Base-by-base conservation (phyloP, 139 green algal genomes). In the Picochlorum sp. region DNA sequence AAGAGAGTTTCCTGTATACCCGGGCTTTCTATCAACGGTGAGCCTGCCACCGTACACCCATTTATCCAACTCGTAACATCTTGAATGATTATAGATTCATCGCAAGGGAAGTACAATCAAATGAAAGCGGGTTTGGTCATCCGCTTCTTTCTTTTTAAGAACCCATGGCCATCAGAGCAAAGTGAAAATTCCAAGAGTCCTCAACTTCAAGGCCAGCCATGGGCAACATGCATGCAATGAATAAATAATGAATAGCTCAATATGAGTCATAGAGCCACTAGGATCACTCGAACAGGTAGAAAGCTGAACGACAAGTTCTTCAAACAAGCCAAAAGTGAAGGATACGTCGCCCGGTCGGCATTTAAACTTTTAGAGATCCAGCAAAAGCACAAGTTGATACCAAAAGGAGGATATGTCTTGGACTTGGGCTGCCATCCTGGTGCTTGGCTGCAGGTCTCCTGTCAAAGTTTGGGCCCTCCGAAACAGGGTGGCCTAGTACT, bases 281-380 rank as follows among this genome's bases (percentile, higher is more conserved):
- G 30, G 10, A 63, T 73, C 26, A 58, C 24, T 15, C n/a, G 44
- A 26, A 55, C 34, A 23, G 57, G 32, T n/a, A 21, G 30, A 18
- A 23, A 14, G 6, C 30, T 54, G 13, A 38, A 21, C 16, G n/a
- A 65, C 21, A 68, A 14, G 30, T 60, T 44, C 37, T 69, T 58
- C 49, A n/a, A 54, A 60, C 45, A 69, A n/a, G 62, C 45, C 13
- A 69, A 69, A 44, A 21, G 83, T 45, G 62, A 83, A 20, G 85
- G 85, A 28, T 95, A 92, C 57, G 79, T 89, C 8, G 85, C 79
- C 1, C 55, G 88, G 1, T 82, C 81, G 7, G 88, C 87, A 0
- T 95, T 79, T 63, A 95, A 95, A 73, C 77, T 95, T 4, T 63
- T 80, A 32, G 86, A 94, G 56, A 85, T 95, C 7, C 87, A 95